These are phyloP conservation scores for Phytopythium litorale DNA, from an alignment of 352 stramenopile species.

Conservation along the genomic window DNA sequence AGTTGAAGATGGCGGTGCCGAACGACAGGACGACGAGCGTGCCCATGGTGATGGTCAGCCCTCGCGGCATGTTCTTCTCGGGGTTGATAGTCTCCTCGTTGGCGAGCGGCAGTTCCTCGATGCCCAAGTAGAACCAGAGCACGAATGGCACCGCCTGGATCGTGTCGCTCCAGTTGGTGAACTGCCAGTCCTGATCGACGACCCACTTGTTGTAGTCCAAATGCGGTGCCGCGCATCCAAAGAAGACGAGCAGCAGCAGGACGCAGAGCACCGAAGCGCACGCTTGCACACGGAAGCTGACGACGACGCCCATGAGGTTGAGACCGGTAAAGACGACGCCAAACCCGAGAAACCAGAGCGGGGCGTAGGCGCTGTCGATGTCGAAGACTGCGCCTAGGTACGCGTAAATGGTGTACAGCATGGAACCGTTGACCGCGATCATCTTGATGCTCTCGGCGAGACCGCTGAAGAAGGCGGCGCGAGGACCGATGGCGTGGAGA, in stretches of 20 bases:
- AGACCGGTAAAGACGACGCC: conserved; percentile 54
- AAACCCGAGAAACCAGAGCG: conserved; percentile 56
- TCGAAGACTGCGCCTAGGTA: conserved; percentile 58
- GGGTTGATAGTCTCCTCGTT: conserved; percentile 70
- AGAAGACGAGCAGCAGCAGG: conserved; percentile 53
- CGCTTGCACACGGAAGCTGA: conserved; percentile 62
- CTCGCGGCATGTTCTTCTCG: conserved; percentile 56
- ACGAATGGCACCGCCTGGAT: conserved; percentile 55
- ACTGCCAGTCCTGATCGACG: conserved; percentile 45
- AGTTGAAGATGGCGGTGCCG: conserved; percentile 54
- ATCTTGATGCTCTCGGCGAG: conserved; percentile 68
- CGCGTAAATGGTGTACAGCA: conserved; percentile 48
- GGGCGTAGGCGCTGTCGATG: conserved; percentile 25
- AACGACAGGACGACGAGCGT: conserved; percentile 51
- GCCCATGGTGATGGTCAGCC: conserved; percentile 48
- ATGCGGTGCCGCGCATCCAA: conserved; percentile 41
- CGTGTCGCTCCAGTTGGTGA: conserved; percentile 32
- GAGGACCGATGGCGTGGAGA: conserved; percentile 49
- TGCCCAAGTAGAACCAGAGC: conserved; percentile 75
- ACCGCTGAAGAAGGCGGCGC: conserved; percentile 52
- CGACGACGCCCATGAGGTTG: conserved; percentile 56
- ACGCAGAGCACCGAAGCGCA: conserved; percentile 44
- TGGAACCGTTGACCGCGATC: conserved; percentile 39
- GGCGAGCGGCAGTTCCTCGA: conserved; percentile 66
- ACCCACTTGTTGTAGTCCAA: conserved; percentile 59